Conservation (phyloP, 1,284 basidiomycete genomes). For the Trichosporon inkin region DNA sequence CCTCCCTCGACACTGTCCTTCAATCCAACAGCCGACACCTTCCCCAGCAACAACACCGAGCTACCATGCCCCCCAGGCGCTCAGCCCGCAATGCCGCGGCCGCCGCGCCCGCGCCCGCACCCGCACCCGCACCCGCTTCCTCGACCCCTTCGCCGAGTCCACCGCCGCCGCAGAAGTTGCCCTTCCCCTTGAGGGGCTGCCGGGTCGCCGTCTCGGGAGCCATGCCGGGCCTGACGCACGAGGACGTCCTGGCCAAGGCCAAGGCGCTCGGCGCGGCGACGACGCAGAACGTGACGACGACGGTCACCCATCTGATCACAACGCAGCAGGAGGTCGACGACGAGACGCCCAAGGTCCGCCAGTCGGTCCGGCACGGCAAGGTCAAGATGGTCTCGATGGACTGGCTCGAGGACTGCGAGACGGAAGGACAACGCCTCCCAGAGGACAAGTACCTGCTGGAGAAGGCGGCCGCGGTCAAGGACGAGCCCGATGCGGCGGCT, state of each 20-base stretch:
- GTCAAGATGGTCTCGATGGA: constrained; percentile 11
- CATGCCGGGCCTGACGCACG: constrained; percentile 6
- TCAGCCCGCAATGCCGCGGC: constrained; percentile 7
- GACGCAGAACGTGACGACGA: constrained; percentile 14
- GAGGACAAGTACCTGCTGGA: constrained; percentile 11
- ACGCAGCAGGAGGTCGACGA: not conserved
- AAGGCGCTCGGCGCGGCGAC: constrained; percentile 16
- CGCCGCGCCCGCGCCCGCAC: constrained; percentile 10
- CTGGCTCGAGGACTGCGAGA: constrained; percentile 20
- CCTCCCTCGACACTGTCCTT: not conserved
- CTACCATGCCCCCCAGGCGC: constrained; percentile 13
- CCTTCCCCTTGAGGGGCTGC: constrained; percentile 13
- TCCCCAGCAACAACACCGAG: not conserved
- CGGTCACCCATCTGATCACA: constrained; percentile 20
- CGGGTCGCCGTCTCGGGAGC: constrained; percentile 15
- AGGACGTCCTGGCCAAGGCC: constrained; percentile 6
- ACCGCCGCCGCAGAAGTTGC: not conserved
- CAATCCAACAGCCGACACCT: not conserved
- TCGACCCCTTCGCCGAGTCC: constrained; percentile 6
- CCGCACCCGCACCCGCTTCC: not conserved
- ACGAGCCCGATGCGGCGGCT: not conserved
- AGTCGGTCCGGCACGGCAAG: not conserved
- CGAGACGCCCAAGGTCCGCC: constrained; percentile 5
- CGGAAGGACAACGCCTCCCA: not conserved
- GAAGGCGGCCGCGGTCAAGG: not conserved